Evolutionary conservation across 768 basidiomycete genomes (phyloP), one percentile per base, ranked within the genome.

Genomic region (Boletus rubescentipes): DNA sequence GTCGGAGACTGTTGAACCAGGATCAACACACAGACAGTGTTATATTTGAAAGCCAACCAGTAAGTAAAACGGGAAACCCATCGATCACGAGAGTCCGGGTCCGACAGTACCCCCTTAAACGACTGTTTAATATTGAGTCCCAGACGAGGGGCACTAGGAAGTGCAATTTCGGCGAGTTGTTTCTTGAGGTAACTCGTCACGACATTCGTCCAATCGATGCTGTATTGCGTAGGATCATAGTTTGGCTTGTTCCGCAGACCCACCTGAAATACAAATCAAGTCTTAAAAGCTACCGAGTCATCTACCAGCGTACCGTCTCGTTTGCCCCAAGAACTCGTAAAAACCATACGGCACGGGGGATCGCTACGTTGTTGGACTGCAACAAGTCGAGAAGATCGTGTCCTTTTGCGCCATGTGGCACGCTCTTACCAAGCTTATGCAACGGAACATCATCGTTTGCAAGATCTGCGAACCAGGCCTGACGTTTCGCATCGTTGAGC

Each of bases 331-430:
- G 83, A 4, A 92, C 90, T 18, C 91, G 81, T 26, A 93, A 75
- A 65, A 93, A 89, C 92, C 92, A 94, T 8, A 93, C 83, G 4
- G 92, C 92, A 41, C 92, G 80, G 2, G 87, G 79, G 32, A 91
- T 87, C 7, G 86, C 87, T 26, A 93, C 87, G 52, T 85, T 81
- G 49, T 91, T 84, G 7, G 78, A 75, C 50, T 93, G 88, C 30
- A 94, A 71, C 39, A 93, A 73, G 55, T 93, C 91, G 46, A 94
- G 73, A 29, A 93, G 77, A 62, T 92, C 91, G 58, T 87, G 85
- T 2, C 91, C 92, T 68, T 91, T 93, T 5, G 86, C 86, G 0
- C 89, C 89, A 64, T 93, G 89, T 3, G 91, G 92, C 5, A 93
- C 88, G 65, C 83, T 89, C 72, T 91, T 91, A 7, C 88, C 88